phyloP scores from a whole-genome alignment of 1,284 basidiomycete species.

The Cutaneotrichosporon spelunceum region DNA sequence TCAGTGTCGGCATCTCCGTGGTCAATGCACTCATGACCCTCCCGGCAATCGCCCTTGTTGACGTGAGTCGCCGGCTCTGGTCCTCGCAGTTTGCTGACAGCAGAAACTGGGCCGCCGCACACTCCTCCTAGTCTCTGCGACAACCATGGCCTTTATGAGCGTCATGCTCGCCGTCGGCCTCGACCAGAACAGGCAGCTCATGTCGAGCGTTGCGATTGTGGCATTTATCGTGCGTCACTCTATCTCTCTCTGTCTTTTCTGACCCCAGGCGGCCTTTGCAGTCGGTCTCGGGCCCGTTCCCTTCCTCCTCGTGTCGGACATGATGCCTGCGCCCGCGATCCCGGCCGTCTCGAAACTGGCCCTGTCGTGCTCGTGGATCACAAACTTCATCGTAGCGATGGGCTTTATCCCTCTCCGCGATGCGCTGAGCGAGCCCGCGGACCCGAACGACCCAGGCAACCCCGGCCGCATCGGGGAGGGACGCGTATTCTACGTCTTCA shows the following conservation, averaged over 20 bases:
- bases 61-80: conserved; percentile 56
- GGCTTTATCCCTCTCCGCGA: conserved; percentile 78
- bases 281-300: conserved; percentile 88
- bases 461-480: conserved; percentile 60
- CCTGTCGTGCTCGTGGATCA: conserved; percentile 79
- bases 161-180: conserved; percentile 69
- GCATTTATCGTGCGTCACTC: conserved; percentile 67
- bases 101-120: conserved; percentile 51
- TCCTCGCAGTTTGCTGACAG: background rate
- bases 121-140: conserved; percentile 54
- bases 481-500: conserved; percentile 77
- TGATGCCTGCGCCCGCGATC: conserved; percentile 76
- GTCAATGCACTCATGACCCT: conserved; percentile 78
- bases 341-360: conserved; percentile 78
- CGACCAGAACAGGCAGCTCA: conserved; percentile 58
- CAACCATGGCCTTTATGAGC: conserved; percentile 65
- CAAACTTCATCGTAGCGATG: conserved; percentile 77
- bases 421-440: conserved; percentile 53
- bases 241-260: background rate
- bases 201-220: conserved; percentile 74
- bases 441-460: conserved; percentile 46
- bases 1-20: conserved; percentile 55
- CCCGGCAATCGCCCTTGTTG: conserved; percentile 78
- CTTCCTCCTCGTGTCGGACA: conserved; percentile 88
- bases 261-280: conserved; percentile 67